These are phyloP conservation scores for Fusarium sp. DNA, from an alignment of 2,329 filamentous ascomycete species.

Conservation along the genomic window DNA sequence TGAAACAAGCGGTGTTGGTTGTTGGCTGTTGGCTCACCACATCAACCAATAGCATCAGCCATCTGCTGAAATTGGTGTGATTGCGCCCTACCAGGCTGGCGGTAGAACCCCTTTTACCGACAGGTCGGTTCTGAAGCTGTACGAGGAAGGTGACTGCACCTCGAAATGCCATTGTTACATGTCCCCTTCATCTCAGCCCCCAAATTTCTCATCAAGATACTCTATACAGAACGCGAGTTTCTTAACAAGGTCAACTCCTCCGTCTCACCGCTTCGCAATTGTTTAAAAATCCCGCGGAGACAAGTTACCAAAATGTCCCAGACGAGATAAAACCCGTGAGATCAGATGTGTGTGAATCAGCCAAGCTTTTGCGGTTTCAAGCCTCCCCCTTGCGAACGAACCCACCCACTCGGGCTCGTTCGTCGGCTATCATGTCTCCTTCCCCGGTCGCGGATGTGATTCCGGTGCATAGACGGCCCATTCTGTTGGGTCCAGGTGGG, in stretches of 20 bases:
- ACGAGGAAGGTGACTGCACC: conserved; percentile 9
- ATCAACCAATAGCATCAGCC: not conserved
- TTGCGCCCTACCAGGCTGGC: conserved; percentile 23
- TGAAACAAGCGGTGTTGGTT: conserved; percentile 28
- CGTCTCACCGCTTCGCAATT: conserved; percentile 20
- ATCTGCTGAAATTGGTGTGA: not conserved
- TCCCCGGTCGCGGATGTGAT: conserved; percentile 20
- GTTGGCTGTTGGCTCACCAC: conserved; percentile 11
- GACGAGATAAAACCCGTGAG: not conserved
- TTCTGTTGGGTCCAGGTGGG: conserved; percentile 10
- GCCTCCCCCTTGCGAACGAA: not conserved
- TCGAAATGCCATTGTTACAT: not conserved
- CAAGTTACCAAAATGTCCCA: conserved; percentile 7
- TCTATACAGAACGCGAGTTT: not conserved
- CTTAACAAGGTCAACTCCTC: conserved; percentile 4
- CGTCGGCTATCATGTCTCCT: not conserved
- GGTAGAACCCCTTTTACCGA: conserved; percentile 25
- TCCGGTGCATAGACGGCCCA: conserved; percentile 20
- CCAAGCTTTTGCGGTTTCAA: conserved; percentile 6
- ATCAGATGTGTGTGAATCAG: not conserved
- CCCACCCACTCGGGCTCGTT: not conserved
- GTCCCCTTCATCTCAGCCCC: not conserved
- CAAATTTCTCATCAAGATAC: not conserved
- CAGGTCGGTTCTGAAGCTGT: conserved; percentile 12
- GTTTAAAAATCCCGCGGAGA: not conserved